Base-by-base conservation (phyloP, 1,284 basidiomycete species). In the Hemileia vastatrix region DNA sequence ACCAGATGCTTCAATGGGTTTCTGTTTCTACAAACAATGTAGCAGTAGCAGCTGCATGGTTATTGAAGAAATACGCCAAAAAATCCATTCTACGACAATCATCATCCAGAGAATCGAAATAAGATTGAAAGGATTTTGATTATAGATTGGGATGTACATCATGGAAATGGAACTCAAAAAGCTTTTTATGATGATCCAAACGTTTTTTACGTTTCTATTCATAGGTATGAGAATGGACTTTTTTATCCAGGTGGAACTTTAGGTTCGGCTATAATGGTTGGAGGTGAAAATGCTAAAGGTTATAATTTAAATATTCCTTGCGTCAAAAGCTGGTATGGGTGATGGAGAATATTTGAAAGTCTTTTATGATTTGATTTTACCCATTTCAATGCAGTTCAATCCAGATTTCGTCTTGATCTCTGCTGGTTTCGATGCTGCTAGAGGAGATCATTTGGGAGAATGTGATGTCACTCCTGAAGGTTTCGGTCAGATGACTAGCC, bases 351-450 rank as follows among this genome's bases (percentile, higher is more conserved):
- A 65, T 47, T 18, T 51, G 23, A 18, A 58, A 13, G 64, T 43
- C 11, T 51, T 65, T 9, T 43, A 63, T 13, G 21, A 64, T 19
- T 32, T 65, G 43, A 49, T 65, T n/a, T 27, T 65, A 23, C 64
- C 64, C 13, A 57, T 64, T 13, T 45, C 64, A 4, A 13, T 19
- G 21, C 32, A 48, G 15, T 65, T 48, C 54, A 59, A 57, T 21
- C 64, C 64, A 9, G 64, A 65, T 24, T 31, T 65, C 19, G 64
- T 65, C 23, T 40, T 65, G 19, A 58, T 65, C 11, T 43, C 63
- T 18, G 55, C 45, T 24, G 64, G 64, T 9, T 58, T 64, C 27
- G 64, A 65, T n/a, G 57, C 57, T 31, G 57, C 57, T 18, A 43
- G 53, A 23, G 45, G 57, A 11, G 57, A 59, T 27, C 18, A 27